Evolutionary conservation across 495 filamentous ascomycete genomes (phyloP), one percentile per base, ranked within the genome.

Genomic region (Hypoxylon trugodes): DNA sequence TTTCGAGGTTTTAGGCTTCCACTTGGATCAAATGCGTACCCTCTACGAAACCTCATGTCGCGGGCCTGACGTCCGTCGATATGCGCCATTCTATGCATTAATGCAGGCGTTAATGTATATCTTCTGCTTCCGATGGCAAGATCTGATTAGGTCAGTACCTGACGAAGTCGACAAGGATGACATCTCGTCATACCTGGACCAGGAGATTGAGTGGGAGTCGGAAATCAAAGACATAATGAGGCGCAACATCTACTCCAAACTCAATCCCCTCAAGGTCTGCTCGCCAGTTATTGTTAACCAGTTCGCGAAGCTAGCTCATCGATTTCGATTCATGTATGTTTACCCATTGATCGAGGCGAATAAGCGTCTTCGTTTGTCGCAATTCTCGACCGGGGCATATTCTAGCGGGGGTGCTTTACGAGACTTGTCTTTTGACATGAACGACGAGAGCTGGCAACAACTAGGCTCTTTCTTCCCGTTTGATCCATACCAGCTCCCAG

Each of bases 111-210:
- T 93, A 3, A 80, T 92, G 26, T 96, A 97, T 78, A 96, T 98
- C 46, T 99, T 97, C 81, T 99, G 95, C 80, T 99, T 97, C 81
- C 88, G 96, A 33, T 98, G 94, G 94, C 87, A 90, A 32, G 94
- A 97, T 56, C 79, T 99, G 41, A 88, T 91, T 33, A 82, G 79
- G 13, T 83, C 84, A 3, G 53, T 73, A 7, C 74, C 78, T 1
- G 73, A 81, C 1, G 77, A 71, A 35, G 73, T 82, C 3, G 81
- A 84, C 56, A 79, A 77, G 55, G 82, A 87, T 13, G 86, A 89
- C 42, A 74, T 81, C 13, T 69, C 83, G 3, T 80, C 74, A 25
- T 85, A 78, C 71, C 77, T 79, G 9, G 82, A 79, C 0, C 82
- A 84, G 59, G 87, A 93, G 35, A 82, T 93, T 33, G 76, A 79